Conservation (phyloP, 805 yeast species). For the Starmerella bacillaris region DNA sequence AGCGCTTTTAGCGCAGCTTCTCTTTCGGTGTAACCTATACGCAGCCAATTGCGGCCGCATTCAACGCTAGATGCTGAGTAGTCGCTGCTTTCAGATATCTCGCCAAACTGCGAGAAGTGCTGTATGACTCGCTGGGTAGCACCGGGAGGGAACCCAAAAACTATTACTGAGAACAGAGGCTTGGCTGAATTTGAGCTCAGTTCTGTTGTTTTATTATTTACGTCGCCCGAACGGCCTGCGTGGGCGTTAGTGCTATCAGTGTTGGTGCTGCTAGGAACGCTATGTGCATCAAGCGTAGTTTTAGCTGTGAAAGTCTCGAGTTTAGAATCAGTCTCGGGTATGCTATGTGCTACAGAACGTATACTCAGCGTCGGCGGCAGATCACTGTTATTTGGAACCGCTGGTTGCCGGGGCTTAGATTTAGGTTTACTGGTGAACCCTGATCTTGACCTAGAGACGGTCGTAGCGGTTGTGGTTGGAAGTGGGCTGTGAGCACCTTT, state of each 20-base stretch:
- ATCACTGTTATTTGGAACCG: slow-evolving; percentile 3
- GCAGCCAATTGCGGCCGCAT: slow-evolving; percentile 83
- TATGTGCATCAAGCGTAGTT: too few species aligned
- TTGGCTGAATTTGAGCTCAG: too few species aligned
- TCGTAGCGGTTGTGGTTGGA: background rate
- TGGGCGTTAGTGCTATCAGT: too few species aligned
- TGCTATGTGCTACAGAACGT: slow-evolving; percentile 3
- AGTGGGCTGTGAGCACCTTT: background rate
- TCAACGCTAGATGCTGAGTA: slow-evolving; percentile 40
- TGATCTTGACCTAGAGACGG: slow-evolving; percentile 1
- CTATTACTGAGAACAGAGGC: slow-evolving; percentile 42
- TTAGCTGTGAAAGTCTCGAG: too few species aligned
- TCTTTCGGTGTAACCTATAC: slow-evolving; percentile 61
- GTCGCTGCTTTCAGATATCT: slow-evolving; percentile 45
- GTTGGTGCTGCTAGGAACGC: too few species aligned
- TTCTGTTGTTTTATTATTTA: too few species aligned
- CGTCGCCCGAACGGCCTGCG: background rate
- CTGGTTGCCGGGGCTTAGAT: slow-evolving; percentile 4
- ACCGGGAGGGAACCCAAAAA: slow-evolving; percentile 77
- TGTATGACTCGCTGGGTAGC: slow-evolving; percentile 47
- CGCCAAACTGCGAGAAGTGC: slow-evolving; percentile 65
- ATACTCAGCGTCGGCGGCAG: slow-evolving; percentile 13
- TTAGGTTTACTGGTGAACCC: slow-evolving; percentile 12
- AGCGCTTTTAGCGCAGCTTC: slow-evolving; percentile 67
- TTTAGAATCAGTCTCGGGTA: background rate